A percentile compares a stretch with the other conserved stretches of the same genome.
Evolutionary conservation across 1,139 yeast species (phyloP).

Genomic region (Saccharomyces hybrid): DNA sequence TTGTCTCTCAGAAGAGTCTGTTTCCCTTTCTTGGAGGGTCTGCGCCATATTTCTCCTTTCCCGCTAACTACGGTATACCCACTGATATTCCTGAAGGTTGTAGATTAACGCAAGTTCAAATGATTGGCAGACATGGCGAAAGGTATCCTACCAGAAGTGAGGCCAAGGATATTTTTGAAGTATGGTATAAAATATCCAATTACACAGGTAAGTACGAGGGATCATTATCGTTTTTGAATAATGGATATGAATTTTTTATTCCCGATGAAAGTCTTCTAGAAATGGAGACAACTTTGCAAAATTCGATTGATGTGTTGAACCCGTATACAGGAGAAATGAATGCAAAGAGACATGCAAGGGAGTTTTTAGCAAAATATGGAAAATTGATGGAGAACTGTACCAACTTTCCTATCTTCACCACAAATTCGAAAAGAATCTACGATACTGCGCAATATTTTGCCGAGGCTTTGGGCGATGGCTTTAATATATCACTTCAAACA

Average conservation of each 20-base stretch:
- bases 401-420: no score
- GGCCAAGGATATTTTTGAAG: constrained; percentile 22
- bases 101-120: constrained; percentile 54
- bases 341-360: constrained; percentile 20
- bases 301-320: constrained; percentile 14
- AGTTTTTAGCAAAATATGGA: constrained; percentile 13
- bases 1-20: constrained; percentile 14
- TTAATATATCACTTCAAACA: constrained; percentile 11
- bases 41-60: constrained; percentile 18
- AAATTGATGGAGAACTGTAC: no score
- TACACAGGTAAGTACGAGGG: constrained; percentile 27
- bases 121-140: constrained; percentile 65
- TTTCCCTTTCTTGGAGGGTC: constrained; percentile 18
- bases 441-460: constrained; percentile 17
- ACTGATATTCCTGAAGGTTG: constrained; percentile 34
- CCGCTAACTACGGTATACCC: constrained; percentile 13
- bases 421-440: constrained; percentile 9
- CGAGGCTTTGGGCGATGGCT: constrained; percentile 10
- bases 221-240: constrained; percentile 34
- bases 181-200: constrained; percentile 25
- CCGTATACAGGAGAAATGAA: constrained; percentile 17
- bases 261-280: constrained; percentile 24
- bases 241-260: constrained; percentile 32
- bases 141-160: constrained; percentile 46
- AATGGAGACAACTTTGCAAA: constrained; percentile 17